Conservation (phyloP, 129 eudicot species). For the Gnaphalium uliginosum region DNA sequence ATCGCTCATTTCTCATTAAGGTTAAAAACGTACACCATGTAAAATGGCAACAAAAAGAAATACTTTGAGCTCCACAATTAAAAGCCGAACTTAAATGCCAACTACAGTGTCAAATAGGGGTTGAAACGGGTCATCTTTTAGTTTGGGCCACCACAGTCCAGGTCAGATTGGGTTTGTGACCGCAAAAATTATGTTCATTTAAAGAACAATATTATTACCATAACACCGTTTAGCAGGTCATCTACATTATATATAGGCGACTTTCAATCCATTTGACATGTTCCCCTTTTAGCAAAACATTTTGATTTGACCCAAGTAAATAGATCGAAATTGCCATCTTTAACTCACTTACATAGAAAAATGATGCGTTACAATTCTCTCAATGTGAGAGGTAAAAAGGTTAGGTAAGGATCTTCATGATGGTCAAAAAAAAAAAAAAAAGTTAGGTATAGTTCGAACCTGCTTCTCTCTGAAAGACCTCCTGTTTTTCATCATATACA, state of each 20-base stretch:
- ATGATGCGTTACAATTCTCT: neutral
- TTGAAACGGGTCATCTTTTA: neutral
- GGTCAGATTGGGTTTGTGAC: neutral
- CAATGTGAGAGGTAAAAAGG: neutral
- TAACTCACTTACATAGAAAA: neutral
- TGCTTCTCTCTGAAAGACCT: conserved; percentile 91
- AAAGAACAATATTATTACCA: conserved; percentile 18
- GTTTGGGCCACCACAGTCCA: neutral
- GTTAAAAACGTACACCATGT: too few species aligned
- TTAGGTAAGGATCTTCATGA: conserved; percentile 6
- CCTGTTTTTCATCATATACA: conserved; percentile 87
- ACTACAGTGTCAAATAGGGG: neutral
- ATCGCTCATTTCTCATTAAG: neutral
- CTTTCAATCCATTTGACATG: too few species aligned
- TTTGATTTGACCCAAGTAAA: conserved; percentile 25
- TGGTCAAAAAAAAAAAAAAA: neutral
- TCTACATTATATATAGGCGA: conserved; percentile 33
- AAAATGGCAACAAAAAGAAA: too few species aligned
- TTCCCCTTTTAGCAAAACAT: too few species aligned
- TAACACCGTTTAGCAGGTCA: conserved; percentile 20
- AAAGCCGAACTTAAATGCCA: neutral
- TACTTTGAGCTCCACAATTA: neutral
- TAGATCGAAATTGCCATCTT: neutral
- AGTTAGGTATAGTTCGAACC: conserved; percentile 43
- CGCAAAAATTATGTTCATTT: neutral